Percentiles rank a stretch among this genome's conserved stretches.
Evolutionary conservation across 1,284 basidiomycete species (phyloP).

Genomic region (Trichosporon sp.): DNA sequence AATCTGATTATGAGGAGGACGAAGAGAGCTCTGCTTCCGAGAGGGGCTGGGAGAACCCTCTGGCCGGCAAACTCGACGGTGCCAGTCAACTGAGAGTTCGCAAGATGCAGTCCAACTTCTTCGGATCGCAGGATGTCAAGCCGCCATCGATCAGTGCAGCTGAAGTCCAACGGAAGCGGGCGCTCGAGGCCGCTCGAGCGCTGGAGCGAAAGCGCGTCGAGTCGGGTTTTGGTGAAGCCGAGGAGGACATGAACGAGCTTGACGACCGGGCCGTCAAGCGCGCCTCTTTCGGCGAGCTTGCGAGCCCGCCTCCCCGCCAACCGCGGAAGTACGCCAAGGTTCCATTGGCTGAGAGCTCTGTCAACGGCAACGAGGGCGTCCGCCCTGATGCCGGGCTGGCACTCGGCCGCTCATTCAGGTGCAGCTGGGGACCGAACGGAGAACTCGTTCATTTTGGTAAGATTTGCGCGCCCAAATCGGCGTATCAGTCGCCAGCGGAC

Average conservation of each 20-base stretch:
- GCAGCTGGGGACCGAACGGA: conserved; percentile 82
- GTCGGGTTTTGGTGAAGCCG: conserved; percentile 57
- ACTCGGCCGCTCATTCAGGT: conserved; percentile 81
- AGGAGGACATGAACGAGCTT: conserved; percentile 64
- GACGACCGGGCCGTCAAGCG: conserved; percentile 62
- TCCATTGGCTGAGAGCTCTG: conserved; percentile 28
- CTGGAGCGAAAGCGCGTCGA: conserved; percentile 15
- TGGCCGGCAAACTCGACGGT: conserved; percentile 54
- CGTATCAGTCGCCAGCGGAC: conserved; percentile 23
- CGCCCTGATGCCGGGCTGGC: conserved; percentile 75
- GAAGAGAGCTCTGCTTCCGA: conserved; percentile 11
- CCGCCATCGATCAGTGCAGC: neutral
- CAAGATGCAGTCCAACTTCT: conserved; percentile 85
- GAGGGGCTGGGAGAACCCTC: conserved; percentile 23
- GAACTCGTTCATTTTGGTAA: conserved; percentile 68
- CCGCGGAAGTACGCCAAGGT: conserved; percentile 40
- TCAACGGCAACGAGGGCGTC: conserved; percentile 58
- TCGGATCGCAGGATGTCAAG: conserved; percentile 50
- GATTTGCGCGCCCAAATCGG: conserved; percentile 55
- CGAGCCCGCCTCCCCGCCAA: conserved; percentile 57
- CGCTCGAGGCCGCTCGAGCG: conserved; percentile 9
- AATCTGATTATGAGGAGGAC: conserved; percentile 34
- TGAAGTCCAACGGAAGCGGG: conserved; percentile 5
- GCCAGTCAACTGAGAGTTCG: conserved; percentile 72
- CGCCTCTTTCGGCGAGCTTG: conserved; percentile 67